Evolutionary conservation across 2,329 filamentous ascomycete genomes (phyloP).

Genomic region (Periconia sp.): DNA sequence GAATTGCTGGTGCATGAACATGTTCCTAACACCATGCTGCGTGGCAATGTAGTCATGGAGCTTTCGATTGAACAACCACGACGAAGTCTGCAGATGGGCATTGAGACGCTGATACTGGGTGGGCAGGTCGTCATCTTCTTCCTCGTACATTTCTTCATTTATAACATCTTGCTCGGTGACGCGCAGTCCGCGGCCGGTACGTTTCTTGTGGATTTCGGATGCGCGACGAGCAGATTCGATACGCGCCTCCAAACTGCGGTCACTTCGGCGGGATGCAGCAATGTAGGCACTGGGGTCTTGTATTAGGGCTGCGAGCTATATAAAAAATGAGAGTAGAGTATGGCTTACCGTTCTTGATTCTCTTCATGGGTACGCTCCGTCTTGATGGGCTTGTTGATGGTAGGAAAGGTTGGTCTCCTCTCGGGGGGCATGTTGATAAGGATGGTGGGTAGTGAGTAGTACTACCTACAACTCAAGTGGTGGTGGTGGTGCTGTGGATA

Average conservation of each 20-base stretch:
- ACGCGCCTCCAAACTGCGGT: conserved; percentile 83
- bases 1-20: conserved; percentile 38
- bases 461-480: too few species aligned
- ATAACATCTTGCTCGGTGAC: conserved; percentile 85
- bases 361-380: conserved; percentile 77
- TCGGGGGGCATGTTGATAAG: conserved; percentile 43
- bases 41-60: conserved; percentile 61
- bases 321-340: background rate
- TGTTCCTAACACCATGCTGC: conserved; percentile 59
- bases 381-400: conserved; percentile 51
- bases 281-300: conserved; percentile 72
- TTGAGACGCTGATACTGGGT: conserved; percentile 66
- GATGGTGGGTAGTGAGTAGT: too few species aligned
- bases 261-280: conserved; percentile 82
- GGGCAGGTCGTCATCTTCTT: conserved; percentile 81
- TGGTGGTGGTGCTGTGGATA: background rate
- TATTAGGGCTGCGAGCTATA: conserved; percentile 3
- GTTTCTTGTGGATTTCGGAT: conserved; percentile 86
- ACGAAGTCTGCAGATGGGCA: conserved; percentile 62
- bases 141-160: conserved; percentile 95
- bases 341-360: conserved; percentile 68
- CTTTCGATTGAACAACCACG: conserved; percentile 62
- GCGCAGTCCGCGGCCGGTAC: conserved; percentile 78
- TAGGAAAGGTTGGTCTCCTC: conserved; percentile 33
- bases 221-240: conserved; percentile 85